Percentiles rank a stretch among this genome's conserved stretches.
Conservation (phyloP, 2,329 filamentous ascomycete genomes). For the Epichloe sylvatica region DNA sequence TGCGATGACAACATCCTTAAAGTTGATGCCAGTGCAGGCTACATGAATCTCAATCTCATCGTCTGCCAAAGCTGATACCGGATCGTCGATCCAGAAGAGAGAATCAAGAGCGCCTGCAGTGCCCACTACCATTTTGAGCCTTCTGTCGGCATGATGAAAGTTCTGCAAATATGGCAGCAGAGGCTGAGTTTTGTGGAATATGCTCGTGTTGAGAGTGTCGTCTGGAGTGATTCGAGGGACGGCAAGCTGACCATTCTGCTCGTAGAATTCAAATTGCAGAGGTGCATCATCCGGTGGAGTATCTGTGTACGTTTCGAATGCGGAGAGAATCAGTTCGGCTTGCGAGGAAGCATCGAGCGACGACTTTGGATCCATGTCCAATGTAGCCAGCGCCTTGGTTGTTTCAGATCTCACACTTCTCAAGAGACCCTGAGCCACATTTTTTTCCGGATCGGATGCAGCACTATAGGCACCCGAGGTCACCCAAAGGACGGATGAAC, state of each 20-base stretch:
- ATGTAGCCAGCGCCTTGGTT: constrained; percentile 28
- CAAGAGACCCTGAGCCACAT: constrained; percentile 32
- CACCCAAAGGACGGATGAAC: constrained; percentile 27
- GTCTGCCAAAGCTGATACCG: constrained; percentile 14
- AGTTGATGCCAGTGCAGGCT: constrained; percentile 30
- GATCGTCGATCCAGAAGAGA: constrained; percentile 25
- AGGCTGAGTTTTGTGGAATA: constrained; percentile 15
- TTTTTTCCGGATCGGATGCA: constrained; percentile 23
- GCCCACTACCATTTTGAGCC: constrained; percentile 25
- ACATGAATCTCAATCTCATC: constrained; percentile 30
- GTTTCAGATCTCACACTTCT: constrained; percentile 33
- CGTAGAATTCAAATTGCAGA: constrained; percentile 18
- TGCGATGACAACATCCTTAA: constrained; percentile 16
- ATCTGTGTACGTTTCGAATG: constrained; percentile 8
- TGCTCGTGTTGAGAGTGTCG: constrained; percentile 7
- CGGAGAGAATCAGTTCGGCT: constrained; percentile 19
- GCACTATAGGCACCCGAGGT: constrained; percentile 24
- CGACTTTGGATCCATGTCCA: constrained; percentile 28
- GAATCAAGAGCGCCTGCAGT: constrained; percentile 25
- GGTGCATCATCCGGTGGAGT: background rate
- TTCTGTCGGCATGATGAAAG: constrained; percentile 24
- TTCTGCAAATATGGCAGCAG: constrained; percentile 17
- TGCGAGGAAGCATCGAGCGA: constrained; percentile 6
- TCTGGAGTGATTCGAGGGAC: constrained; percentile 17
- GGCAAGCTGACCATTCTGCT: constrained; percentile 14